Percentiles rank a stretch among this genome's conserved stretches.
phyloP scores from a whole-genome alignment of 2,329 filamentous ascomycete genomes.

The Calonectria crousiana region DNA sequence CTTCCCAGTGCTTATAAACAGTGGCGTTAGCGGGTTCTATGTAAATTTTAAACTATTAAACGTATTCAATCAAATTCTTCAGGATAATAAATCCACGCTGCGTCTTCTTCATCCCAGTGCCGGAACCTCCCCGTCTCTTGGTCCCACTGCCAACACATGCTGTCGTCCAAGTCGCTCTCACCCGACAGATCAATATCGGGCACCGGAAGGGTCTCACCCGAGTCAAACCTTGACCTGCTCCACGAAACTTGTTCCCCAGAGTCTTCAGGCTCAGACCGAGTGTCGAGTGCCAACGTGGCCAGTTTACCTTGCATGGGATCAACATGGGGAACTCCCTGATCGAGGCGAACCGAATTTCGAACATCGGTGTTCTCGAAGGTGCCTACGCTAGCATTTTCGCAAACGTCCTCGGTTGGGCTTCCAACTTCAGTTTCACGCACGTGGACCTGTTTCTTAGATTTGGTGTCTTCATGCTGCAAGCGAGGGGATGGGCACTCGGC shows the following conservation, averaged over 20 bases:
- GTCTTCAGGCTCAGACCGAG: not conserved
- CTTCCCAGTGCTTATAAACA: not conserved
- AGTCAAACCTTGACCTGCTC: not conserved
- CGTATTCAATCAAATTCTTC: slow-evolving; percentile 37
- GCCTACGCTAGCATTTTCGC: not conserved
- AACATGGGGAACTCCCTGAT: not conserved
- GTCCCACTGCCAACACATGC: slow-evolving; percentile 41
- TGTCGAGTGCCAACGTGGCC: slow-evolving; percentile 17
- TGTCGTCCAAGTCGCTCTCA: slow-evolving; percentile 33
- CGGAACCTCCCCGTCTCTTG: slow-evolving; percentile 29
- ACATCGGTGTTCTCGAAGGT: not conserved
- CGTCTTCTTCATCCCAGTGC: slow-evolving; percentile 40
- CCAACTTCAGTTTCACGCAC: not conserved
- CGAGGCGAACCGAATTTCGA: not conserved
- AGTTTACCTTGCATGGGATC: slow-evolving; percentile 16
- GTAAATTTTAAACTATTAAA: not conserved
- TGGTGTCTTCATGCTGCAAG: not conserved
- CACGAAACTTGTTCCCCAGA: not conserved
- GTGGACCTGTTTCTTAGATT: not conserved
- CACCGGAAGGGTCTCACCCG: slow-evolving; percentile 31
- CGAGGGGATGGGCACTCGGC: too few species aligned
- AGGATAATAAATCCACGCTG: slow-evolving; percentile 39
- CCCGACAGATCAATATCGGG: slow-evolving; percentile 37
- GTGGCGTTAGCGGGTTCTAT: not conserved
- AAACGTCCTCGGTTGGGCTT: not conserved